Evolutionary conservation across 352 stramenopile species (phyloP).

Genomic region (Globisporangium echinulatum): DNA sequence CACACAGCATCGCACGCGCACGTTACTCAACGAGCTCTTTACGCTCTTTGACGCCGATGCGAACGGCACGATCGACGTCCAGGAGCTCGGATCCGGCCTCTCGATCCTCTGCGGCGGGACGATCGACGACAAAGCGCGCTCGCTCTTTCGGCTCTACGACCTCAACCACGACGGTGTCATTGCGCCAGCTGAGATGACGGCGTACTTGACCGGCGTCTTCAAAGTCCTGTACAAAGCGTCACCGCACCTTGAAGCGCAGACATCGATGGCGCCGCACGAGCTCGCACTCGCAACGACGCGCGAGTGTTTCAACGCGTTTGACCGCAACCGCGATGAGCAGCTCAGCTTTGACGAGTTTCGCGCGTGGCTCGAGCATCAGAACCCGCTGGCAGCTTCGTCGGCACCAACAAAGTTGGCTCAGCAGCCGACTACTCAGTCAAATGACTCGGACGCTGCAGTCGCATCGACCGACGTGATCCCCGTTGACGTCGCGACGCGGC

Average conservation of each 20-base stretch:
- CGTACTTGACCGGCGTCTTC: conserved; percentile 81
- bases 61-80: conserved; percentile 79
- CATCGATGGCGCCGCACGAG: conserved; percentile 45
- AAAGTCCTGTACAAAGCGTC: conserved; percentile 85
- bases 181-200: conserved; percentile 73
- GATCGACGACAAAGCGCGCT: conserved; percentile 58
- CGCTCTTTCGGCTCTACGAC: conserved; percentile 83
- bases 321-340: conserved; percentile 70
- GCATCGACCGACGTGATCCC: conserved; percentile 28
- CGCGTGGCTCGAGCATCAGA: conserved; percentile 66
- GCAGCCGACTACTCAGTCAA: not conserved
- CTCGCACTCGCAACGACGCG: conserved; percentile 70
- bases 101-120: conserved; percentile 85
- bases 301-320: conserved; percentile 70
- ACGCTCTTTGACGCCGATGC: conserved; percentile 75
- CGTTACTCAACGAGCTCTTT: conserved; percentile 69
- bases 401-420: not conserved
- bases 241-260: conserved; percentile 45
- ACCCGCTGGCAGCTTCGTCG: conserved; percentile 4
- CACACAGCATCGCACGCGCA: conserved; percentile 33
- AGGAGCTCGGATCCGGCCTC: conserved; percentile 79
- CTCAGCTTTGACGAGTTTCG: conserved; percentile 80
- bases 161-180: conserved; percentile 78
- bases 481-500: conserved; percentile 62
- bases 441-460: too few species aligned